These are phyloP conservation scores for Pestalotiopsis sp. DNA, from an alignment of 2,329 filamentous ascomycete genomes.

Conservation along the genomic window DNA sequence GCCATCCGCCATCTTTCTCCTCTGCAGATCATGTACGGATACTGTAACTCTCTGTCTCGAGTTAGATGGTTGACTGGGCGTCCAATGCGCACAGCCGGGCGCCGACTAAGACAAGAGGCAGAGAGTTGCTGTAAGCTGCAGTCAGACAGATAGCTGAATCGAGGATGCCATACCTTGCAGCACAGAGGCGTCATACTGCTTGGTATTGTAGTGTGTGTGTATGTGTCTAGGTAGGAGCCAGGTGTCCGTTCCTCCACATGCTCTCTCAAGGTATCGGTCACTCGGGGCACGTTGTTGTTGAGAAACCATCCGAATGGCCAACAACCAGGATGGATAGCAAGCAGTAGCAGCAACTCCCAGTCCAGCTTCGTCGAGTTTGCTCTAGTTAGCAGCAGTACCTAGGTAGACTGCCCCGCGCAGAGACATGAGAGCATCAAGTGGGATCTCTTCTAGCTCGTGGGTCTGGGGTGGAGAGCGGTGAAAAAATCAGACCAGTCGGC, in stretches of 20 bases:
- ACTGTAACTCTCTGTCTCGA: neutral
- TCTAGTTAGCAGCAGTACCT: neutral
- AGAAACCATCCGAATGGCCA: neutral
- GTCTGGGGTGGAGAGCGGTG: constrained; percentile 5
- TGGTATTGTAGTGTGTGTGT: no score
- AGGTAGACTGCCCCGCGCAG: neutral
- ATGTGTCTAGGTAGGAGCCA: neutral
- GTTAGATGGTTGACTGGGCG: neutral
- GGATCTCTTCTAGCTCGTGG: neutral
- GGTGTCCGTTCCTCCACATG: neutral
- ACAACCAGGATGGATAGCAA: neutral
- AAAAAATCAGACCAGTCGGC: constrained; percentile 1
- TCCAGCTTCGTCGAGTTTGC: no score
- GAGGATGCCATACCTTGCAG: neutral
- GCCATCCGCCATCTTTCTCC: neutral
- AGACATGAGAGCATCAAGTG: neutral
- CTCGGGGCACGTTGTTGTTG: neutral
- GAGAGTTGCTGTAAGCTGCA: neutral
- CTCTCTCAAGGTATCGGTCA: no score
- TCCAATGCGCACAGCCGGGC: neutral
- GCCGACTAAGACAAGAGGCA: neutral
- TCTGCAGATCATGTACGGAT: neutral
- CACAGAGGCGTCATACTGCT: no score
- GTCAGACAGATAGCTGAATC: neutral
- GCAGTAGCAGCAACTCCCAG: no score